These are phyloP conservation scores for Tuber aestivum DNA, from an alignment of 495 filamentous ascomycete genomes.

Conservation along the genomic window DNA sequence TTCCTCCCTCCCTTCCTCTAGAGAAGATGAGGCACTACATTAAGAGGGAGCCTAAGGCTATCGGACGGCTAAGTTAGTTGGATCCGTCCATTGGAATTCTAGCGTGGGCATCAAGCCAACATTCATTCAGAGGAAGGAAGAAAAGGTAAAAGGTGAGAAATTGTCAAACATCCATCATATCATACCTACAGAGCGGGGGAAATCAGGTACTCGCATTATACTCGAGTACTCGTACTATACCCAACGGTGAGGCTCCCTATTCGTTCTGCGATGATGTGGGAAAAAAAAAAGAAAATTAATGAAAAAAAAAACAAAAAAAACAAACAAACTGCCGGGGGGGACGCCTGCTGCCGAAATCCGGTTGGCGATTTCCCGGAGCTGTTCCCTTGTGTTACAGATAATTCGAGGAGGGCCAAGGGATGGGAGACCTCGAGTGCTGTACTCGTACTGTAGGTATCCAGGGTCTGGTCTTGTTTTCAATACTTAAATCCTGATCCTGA, in stretches of 20 bases:
- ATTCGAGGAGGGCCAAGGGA: background rate
- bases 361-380: background rate
- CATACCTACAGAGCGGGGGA: background rate
- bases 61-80: background rate
- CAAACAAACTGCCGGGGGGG: background rate
- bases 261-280: background rate
- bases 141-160: background rate
- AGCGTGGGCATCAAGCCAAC: background rate
- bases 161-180: background rate
- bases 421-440: background rate
- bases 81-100: background rate
- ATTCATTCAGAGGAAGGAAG: background rate
- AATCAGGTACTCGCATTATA: background rate
- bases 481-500: constrained; percentile 1
- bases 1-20: background rate
- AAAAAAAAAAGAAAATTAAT: background rate
- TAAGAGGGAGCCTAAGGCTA: background rate
- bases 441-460: no score
- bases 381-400: background rate
- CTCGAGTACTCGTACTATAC: no score
- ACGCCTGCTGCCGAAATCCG: background rate
- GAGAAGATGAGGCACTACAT: background rate
- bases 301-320: no score
- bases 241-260: background rate
- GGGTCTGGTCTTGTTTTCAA: constrained; percentile 3